Percentiles rank a stretch among this genome's conserved stretches.
Conservation (phyloP, 768 basidiomycete genomes). For the Suillus americanus region DNA sequence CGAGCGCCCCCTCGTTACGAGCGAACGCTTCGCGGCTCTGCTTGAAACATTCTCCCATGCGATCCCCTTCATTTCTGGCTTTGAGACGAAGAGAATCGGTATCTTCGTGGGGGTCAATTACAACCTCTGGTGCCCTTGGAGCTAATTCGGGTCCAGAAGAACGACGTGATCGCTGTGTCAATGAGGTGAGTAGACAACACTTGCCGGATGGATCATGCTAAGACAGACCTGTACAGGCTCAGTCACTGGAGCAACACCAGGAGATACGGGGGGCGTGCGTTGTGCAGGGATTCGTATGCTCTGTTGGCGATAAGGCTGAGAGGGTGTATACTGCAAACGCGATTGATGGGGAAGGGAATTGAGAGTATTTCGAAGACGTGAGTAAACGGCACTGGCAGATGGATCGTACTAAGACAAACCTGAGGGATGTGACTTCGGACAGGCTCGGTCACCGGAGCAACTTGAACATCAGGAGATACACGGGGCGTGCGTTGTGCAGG, state of each 20-base stretch:
- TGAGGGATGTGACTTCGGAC: not conserved
- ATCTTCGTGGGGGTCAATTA: not conserved
- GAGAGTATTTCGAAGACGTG: no score
- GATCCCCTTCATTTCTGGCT: slow-evolving; percentile 72
- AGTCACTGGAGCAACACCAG: not conserved
- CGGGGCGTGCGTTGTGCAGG: not conserved
- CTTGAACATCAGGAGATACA: not conserved
- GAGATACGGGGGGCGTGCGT: not conserved
- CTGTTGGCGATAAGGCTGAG: not conserved
- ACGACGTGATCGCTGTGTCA: not conserved
- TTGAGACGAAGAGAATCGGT: slow-evolving; percentile 63
- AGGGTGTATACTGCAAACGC: no score
- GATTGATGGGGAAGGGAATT: no score
- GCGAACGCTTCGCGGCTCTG: slow-evolving; percentile 69
- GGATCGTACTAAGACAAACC: not conserved
- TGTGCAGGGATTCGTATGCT: not conserved
- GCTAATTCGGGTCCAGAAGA: not conserved
- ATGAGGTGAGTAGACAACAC: not conserved
- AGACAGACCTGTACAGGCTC: not conserved
- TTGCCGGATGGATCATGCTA: not conserved
- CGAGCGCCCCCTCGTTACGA: slow-evolving; percentile 63
- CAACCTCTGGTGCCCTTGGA: not conserved
- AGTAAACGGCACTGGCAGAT: not conserved
- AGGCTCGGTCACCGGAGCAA: not conserved
- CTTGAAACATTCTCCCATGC: slow-evolving; percentile 63